phyloP scores from a whole-genome alignment of 2,329 filamentous ascomycete genomes.

The Cladosporium austrohemisphaericum region DNA sequence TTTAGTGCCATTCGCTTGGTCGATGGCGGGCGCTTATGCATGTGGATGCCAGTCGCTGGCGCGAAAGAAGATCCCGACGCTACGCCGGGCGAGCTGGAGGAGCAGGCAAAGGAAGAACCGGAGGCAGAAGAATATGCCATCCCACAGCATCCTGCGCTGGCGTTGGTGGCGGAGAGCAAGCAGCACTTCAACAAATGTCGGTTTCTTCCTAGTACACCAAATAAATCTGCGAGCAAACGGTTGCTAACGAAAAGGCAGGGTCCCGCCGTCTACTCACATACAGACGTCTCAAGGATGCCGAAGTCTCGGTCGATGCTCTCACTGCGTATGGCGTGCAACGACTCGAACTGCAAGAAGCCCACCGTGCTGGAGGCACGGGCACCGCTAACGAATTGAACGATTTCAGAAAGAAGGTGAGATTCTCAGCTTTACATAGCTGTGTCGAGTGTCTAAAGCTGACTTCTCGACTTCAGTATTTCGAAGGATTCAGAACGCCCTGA shows the following conservation, averaged over 20 bases:
- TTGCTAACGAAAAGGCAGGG: slow-evolving; percentile 51
- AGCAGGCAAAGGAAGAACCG: slow-evolving; percentile 52
- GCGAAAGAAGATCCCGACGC: slow-evolving; percentile 34
- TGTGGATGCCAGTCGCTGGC: slow-evolving; percentile 94
- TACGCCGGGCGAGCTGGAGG: slow-evolving; percentile 15
- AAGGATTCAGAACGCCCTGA: slow-evolving; percentile 30
- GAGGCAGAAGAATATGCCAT: slow-evolving; percentile 59
- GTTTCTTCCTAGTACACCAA: too few relatives aligned
- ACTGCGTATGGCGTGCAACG: slow-evolving; percentile 24
- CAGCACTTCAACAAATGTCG: slow-evolving; percentile 92
- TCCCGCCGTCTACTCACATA: slow-evolving; percentile 87
- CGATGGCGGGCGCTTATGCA: slow-evolving; percentile 72
- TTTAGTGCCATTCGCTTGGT: slow-evolving; percentile 77
- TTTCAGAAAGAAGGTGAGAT: slow-evolving; percentile 54
- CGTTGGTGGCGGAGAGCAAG: slow-evolving; percentile 70
- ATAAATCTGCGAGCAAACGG: too few relatives aligned
- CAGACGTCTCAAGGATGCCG: slow-evolving; percentile 59
- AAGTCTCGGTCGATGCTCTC: slow-evolving; percentile 41
- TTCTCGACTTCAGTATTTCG: slow-evolving; percentile 29
- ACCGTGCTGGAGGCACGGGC: slow-evolving; percentile 39
- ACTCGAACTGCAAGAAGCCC: slow-evolving; percentile 24
- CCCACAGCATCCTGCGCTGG: slow-evolving; percentile 71
- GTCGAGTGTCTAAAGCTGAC: not conserved
- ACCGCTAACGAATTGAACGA: slow-evolving; percentile 65
- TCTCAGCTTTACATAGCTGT: too few relatives aligned